Conservation (phyloP, 495 filamentous ascomycete genomes). For the Trichocladium antarcticum region DNA sequence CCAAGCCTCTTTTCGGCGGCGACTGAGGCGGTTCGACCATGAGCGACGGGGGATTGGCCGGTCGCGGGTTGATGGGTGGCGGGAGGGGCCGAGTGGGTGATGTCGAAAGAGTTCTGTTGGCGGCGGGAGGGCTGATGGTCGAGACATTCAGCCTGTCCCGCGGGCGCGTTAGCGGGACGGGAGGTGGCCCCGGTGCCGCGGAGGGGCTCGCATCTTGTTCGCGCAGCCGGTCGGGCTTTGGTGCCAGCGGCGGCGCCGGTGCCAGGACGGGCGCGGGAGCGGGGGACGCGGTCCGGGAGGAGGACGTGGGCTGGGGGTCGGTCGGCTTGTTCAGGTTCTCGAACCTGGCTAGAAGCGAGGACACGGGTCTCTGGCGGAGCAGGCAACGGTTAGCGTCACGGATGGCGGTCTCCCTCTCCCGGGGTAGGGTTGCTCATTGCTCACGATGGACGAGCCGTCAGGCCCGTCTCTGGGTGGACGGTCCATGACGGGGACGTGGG, state of each 20-base stretch:
- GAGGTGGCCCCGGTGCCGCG: conserved; percentile 39
- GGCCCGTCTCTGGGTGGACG: conserved; percentile 34
- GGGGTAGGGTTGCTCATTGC: conserved; percentile 4
- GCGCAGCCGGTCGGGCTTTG: conserved; percentile 32
- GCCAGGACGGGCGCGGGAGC: conserved; percentile 16
- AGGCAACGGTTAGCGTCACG: conserved; percentile 17
- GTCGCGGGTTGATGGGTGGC: conserved; percentile 39
- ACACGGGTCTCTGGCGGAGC: conserved; percentile 61
- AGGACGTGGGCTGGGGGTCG: conserved; percentile 22
- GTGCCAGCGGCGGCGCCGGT: conserved; percentile 6
- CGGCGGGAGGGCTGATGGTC: conserved; percentile 15
- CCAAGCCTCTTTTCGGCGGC: conserved; percentile 45
- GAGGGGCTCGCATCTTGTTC: conserved; percentile 41
- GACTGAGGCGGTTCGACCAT: conserved; percentile 65
- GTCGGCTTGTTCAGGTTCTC: conserved; percentile 61
- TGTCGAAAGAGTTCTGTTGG: conserved; percentile 15
- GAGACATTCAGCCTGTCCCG: conserved; percentile 22
- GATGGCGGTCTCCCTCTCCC: not conserved
- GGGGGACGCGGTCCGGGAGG: conserved; percentile 30
- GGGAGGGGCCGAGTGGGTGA: conserved; percentile 22
- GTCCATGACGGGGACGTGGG: conserved; percentile 30
- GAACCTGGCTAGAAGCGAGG: conserved; percentile 83
- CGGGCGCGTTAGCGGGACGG: conserved; percentile 39
- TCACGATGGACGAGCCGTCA: conserved; percentile 52
- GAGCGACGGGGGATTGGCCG: conserved; percentile 51